Base-by-base conservation (phyloP, 2,329 filamentous ascomycete species). In the Paecilomyces fulvus region DNA sequence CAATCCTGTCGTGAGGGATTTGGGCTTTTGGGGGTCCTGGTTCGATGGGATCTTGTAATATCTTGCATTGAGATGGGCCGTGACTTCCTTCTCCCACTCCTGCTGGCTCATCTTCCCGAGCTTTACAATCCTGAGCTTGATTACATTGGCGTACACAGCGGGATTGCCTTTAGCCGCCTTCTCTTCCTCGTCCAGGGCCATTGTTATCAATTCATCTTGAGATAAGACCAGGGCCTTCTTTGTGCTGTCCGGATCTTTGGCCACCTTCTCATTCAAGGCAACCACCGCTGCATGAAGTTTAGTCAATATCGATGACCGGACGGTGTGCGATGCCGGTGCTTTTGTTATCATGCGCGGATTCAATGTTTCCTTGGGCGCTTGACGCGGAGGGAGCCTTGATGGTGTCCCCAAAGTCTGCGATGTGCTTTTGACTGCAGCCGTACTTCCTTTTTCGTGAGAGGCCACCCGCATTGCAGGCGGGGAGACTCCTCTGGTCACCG, bases 71-170 rank as follows among this genome's bases (percentile, higher is more conserved):
- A 76, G 59, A 62, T 74, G 70, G 8, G 74, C 68, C 49, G 87
- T 62, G 30, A 79, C 75, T 53, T 87, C 84, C 30, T 83, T 79
- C 58, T 83, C 82, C 90, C 92, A 97, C 51, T 89, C 81, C 3
- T 80, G 78, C 2, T 83, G 67, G 0, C 77, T 78, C 88, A 95
- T 92, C 59, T 87, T 87, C 66, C 87, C 90, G 67, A 91, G 85
- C 49, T 80, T 79, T 64, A 88, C 80, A 57, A 97, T 87, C 31
- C 85, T 85, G 61, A 90, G 88, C 67, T 92, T 95, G 70, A 97
- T 84, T 25, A 91, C 78, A 64, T 95, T 96, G 7, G 81, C 78
- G 66, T 99, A 99, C 28, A 97, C 83, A 0, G 80, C 73, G 1
- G 80, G 75, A 58, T 86, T 86, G 14, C 86, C 83, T 11, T 78